A percentile compares a stretch with the other conserved stretches of the same genome.
Conservation (phyloP, 129 eudicot species). For the Artemisia tridentata region DNA sequence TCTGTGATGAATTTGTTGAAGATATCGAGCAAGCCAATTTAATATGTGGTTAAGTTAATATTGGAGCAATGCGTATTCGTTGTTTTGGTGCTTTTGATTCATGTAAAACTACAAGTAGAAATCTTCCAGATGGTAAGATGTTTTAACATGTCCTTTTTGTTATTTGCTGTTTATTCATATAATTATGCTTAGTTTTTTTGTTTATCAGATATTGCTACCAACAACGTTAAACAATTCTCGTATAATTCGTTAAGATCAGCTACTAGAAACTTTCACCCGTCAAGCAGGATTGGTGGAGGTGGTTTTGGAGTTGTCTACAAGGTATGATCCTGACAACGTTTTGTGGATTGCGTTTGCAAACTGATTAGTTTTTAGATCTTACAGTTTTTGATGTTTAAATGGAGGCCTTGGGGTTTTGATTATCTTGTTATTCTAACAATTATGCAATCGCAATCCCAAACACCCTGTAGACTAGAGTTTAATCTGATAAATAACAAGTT, state of each 20-base stretch:
- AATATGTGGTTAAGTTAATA: conserved; percentile 13
- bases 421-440: no score
- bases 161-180: background rate
- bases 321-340: conserved; percentile 25
- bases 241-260: conserved; percentile 72
- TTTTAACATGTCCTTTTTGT: background rate
- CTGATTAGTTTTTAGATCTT: no score
- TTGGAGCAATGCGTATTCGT: conserved; percentile 37
- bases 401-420: no score
- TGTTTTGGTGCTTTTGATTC: conserved; percentile 67
- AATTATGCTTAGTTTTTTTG: background rate
- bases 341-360: no score
- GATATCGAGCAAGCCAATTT: conserved; percentile 14
- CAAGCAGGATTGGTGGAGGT: conserved; percentile 66
- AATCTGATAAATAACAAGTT: background rate
- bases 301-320: conserved; percentile 71
- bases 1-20: conserved; percentile 1
- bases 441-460: background rate
- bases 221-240: conserved; percentile 50
- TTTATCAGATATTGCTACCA: conserved; percentile 48
- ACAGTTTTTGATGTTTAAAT: no score
- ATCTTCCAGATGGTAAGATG: conserved; percentile 31
- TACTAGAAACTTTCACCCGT: conserved; percentile 66
- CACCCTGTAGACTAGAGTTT: background rate
- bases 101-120: conserved; percentile 32